Evolutionary conservation across 495 filamentous ascomycete species (phyloP), one percentile per base, ranked within the genome.

Genomic region (Haplographium delicatum): DNA sequence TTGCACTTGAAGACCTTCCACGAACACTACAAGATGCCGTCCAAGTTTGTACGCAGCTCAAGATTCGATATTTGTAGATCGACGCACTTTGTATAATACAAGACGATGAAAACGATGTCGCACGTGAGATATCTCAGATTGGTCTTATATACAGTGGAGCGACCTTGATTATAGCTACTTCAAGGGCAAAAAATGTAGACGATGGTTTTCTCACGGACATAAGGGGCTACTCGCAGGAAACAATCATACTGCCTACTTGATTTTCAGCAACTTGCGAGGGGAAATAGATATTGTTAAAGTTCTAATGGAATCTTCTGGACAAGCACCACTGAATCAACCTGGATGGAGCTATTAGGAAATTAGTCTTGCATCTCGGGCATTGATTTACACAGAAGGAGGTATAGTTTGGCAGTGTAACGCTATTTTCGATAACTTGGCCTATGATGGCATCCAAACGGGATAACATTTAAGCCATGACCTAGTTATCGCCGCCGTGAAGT

Each of bases 51-150:
- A 42, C 33, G 15, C 23, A 44, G 20, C 54, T 65, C 20, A 50
- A 49, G 13, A 51, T 64, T 26, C 37, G 53, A 18, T 68, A 67
- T 35, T 40, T 69, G 10, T 69, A 67, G 66, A 68, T 69, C 46
- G 66, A 69, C 28, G 56, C 62, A 9, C 50, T 66, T 16, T 68
- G 63, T 24, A 67, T 67, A 37, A 43, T 62, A 0, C 47, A 50
- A 42, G 37, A 50, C 19, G 35, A 42, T 22, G 34, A 40, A 31
- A 20, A 40, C 6, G 47, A 50, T 24, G 13, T 4, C 4, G 33
- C 33, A 30, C 33, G 35, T 5, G 47, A 50, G 37, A 28, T 42
- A 41, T 25, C 47, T 27, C 5, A 50, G 22, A 50, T 50, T 33
- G 20, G 7, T 5, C 10, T 28, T 2, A 40, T 30, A 11, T 50